Base-by-base conservation (phyloP, 2,329 filamentous ascomycete genomes). In the Pseudogymnoascus sp. region DNA sequence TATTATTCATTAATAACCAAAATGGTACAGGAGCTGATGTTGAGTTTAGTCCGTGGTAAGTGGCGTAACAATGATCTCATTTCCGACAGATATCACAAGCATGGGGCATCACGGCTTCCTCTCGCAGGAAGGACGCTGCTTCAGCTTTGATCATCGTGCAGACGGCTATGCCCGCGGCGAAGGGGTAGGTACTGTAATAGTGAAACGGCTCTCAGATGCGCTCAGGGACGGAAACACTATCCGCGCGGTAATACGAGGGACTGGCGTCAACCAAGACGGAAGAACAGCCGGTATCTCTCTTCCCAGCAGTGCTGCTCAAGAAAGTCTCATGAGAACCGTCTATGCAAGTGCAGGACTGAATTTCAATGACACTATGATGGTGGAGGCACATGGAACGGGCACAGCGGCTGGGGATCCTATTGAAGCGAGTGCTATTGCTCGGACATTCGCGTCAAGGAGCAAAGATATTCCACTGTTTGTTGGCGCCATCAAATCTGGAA, bases 121-220 rank as follows among this genome's bases (percentile, higher is more conserved):
- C 3, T 73, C 71, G 8, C 67, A 70, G 7, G 70, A 73, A 31
- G 70, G 72, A 1, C 65, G 62, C 17, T 75, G 70, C 31, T 65
- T 72, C 21, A 72, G 68, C 2, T 78, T 75, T 60, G 79, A 80
- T 63, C 65, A 72, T 6, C 67, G 70, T 10, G 78, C 76, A 0
- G 73, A 77, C 61, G 80, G 80, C 0, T 82, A 81, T 64, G 76
- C 72, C 0, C 73, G 79, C 10, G 79, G 78, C 2, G 80, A 82
- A 67, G 80, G 75, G 4, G 70, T 77, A 11, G 76, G 70, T 1
- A 69, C 72, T 26, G 35, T 82, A 4, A 63, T 79, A 0, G 61
- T 82, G 9, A 81, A 81, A 65, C 74, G 71, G 0, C 63, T 81
- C 0, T 65, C 70, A 5, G 71, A 76, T 50, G 79, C 79, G 1